Evolutionary conservation across 306 rosid genomes (phyloP).

Genomic region (Cicer pinnatifidum): DNA sequence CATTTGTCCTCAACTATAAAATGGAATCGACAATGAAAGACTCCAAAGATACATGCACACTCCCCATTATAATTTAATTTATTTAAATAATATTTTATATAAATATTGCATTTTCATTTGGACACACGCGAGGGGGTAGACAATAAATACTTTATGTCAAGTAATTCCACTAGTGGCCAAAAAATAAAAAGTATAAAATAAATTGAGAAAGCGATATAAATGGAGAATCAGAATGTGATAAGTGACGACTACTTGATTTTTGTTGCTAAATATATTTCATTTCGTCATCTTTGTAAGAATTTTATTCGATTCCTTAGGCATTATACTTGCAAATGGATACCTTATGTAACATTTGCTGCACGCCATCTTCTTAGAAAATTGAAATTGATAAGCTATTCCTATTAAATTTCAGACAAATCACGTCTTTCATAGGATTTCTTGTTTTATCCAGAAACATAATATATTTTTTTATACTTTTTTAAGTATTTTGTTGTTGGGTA

Average conservation of each 20-base stretch:
- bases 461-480: too few species aligned
- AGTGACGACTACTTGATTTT: constrained; percentile 25
- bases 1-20: background rate
- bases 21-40: background rate
- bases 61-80: background rate
- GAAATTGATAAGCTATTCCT: constrained; percentile 3
- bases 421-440: constrained; percentile 28
- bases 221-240: constrained; percentile 38
- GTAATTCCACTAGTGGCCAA: constrained; percentile 25
- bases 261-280: constrained; percentile 25
- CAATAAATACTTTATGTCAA: background rate
- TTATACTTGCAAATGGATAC: constrained; percentile 32
- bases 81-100: too few species aligned
- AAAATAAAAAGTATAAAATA: background rate
- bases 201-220: constrained; percentile 34
- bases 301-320: constrained; percentile 39
- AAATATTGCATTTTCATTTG: background rate
- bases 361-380: constrained; percentile 17
- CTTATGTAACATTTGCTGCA: constrained; percentile 16
- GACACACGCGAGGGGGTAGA: background rate
- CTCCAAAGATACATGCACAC: background rate
- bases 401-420: background rate
- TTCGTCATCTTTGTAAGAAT: constrained; percentile 4
- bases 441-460: background rate
- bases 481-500: too few species aligned